phyloP scores from a whole-genome alignment of 495 filamentous ascomycete genomes.

The Jackrogersella minutella region DNA sequence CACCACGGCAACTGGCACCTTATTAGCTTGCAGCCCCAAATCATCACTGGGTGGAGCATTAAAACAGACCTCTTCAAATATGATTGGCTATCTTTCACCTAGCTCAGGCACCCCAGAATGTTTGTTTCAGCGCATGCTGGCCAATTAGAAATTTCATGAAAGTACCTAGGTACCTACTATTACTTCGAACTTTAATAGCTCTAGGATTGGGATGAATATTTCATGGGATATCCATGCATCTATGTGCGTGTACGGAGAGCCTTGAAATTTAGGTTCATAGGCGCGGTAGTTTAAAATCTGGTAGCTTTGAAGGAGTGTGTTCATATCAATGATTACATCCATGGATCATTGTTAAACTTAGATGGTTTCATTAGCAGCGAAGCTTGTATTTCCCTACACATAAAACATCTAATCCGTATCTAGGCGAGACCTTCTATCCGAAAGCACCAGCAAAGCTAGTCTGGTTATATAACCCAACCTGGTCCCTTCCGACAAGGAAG shows the following conservation, averaged over 20 bases:
- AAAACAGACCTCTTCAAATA: background rate
- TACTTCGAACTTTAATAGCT: no score
- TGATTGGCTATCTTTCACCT: slow-evolving; percentile 7
- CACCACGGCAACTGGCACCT: slow-evolving; percentile 31
- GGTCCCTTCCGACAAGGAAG: slow-evolving; percentile 58
- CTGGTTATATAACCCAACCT: slow-evolving; percentile 49
- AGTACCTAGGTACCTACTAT: background rate
- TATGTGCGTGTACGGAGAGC: no score
- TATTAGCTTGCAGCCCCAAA: slow-evolving; percentile 21
- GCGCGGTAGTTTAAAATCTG: no score
- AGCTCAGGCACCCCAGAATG: slow-evolving; percentile 18
- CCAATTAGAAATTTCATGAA: background rate
- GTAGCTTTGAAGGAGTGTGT: no score
- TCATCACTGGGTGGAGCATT: slow-evolving; percentile 6
- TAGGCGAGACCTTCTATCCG: no score
- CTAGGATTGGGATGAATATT: no score
- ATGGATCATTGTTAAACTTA: no score
- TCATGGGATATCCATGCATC: no score
- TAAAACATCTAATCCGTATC: background rate
- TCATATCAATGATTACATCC: no score
- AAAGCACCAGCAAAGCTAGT: slow-evolving; percentile 50
- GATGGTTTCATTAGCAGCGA: background rate
- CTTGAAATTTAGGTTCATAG: no score
- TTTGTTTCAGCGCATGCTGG: slow-evolving; percentile 12
- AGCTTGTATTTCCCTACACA: background rate